Evolutionary conservation across 1,284 basidiomycete genomes (phyloP), one percentile per base, ranked within the genome.

Genomic region (Leccinum ambiguum): DNA sequence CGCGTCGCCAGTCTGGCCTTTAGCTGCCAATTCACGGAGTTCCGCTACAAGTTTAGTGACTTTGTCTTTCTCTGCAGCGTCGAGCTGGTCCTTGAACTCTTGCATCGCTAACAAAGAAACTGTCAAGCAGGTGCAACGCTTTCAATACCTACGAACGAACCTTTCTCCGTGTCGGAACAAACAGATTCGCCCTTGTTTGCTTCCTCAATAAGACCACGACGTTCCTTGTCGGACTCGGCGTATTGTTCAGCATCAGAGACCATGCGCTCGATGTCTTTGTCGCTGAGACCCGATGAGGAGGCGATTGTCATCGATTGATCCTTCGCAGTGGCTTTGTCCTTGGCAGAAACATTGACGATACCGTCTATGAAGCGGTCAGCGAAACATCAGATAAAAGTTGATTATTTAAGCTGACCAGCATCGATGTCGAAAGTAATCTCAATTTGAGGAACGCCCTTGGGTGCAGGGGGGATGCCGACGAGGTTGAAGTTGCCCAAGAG

Each of bases 401-500:
- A 26, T 23, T 1, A 23, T 6, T 43, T 1, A 23, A 57, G 77
- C 84, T 60, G 73, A 89, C 94, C 95, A 73, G 96, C 96, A 78
- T 98, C 96, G 69, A 98, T 98, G 80, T 98, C 97, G 77, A 98
- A 98, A 66, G 95, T 97, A 79, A 98, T 98, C 79, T 97, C 95
- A 72, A 99, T 96, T 80, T 99, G 97, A 71, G 97, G 97, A 67
- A 98, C 91, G 80, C 97, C 97, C 84, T 98, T 97, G 70, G 96
- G 94, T 14, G 96, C 97, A 53, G 97, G 97, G 56, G 97, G 97
- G 69, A 99, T 96, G 65, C 97, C 96, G 67, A 95, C 93, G 68
- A 99, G 91, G 84, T 98, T 96, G 90, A 99, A 99, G 85, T 98
- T 97, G 70, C 97, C 97, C 70, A 99, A 91, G n/a, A 98, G 81